These are phyloP conservation scores for Coemansia sp. DNA, from an alignment of 192 early-diverging fungal genomes.

Conservation along the genomic window DNA sequence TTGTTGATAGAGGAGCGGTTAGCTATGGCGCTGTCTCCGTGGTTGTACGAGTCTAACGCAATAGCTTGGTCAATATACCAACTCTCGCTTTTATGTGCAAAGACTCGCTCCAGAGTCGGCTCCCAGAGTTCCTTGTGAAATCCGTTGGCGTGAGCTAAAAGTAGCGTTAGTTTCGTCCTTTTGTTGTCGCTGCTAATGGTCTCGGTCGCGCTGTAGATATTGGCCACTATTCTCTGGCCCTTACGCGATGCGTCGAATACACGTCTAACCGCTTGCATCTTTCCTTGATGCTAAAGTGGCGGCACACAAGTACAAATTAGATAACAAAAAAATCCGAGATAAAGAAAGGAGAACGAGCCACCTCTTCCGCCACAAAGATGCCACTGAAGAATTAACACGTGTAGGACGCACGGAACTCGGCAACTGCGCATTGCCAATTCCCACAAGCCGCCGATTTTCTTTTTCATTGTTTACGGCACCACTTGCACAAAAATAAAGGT, in stretches of 20 bases:
- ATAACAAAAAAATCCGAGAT: not conserved
- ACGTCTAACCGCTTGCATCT: conserved; percentile 26
- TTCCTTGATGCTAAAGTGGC: not conserved
- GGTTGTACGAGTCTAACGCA: conserved; percentile 46
- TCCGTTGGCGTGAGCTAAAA: conserved; percentile 49
- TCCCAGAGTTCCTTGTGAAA: conserved; percentile 58
- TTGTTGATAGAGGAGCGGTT: conserved; percentile 20
- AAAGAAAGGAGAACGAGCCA: not conserved
- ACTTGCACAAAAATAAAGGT: not conserved
- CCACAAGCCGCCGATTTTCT: not conserved
- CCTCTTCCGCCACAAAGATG: not conserved
- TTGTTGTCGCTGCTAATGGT: not conserved
- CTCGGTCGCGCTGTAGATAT: conserved; percentile 28
- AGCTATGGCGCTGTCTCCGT: conserved; percentile 50
- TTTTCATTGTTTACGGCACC: not conserved
- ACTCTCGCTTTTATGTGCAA: conserved; percentile 1
- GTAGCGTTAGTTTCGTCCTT: conserved; percentile 24
- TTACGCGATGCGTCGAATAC: conserved; percentile 29
- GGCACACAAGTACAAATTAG: not conserved
- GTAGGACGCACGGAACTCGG: not conserved
- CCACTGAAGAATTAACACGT: not conserved
- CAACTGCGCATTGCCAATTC: not conserved
- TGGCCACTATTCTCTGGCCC: conserved; percentile 37
- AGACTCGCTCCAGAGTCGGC: conserved; percentile 30
- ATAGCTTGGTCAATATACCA: conserved; percentile 40